Base-by-base conservation (phyloP, 305 asterid species). In the Fraxinus sp. region DNA sequence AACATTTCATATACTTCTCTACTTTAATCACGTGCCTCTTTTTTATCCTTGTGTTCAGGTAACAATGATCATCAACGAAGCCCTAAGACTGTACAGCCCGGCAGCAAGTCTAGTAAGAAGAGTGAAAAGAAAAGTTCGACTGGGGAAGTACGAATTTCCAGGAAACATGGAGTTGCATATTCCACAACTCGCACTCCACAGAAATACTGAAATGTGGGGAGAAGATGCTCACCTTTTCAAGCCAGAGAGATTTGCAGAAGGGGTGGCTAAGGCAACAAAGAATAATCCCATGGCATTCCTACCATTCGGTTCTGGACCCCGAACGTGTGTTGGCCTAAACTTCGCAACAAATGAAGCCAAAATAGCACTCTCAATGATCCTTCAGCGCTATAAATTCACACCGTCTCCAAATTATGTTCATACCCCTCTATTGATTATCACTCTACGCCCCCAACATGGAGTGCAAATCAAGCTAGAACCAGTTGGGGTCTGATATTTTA, bases 211-310 rank as follows among this genome's bases (percentile, higher is more conserved):
- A 16, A 76, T 90, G 7, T 92, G 95, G 97, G 96, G 97, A 14
- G 26, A 83, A 41, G 95, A 92, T 59, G 88, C 88, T 35, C 87
- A 80, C 24, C 82, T 88, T 7, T 91, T 89, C 86, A 88, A 86
- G 43, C 95, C 94, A 9, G 91, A 91, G 68, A 81, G 96, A 81
- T 93, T 92, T 75, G 85, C 86, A 52, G 85, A 86, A 70, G 97
- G 97, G 66, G 81, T 89, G 0, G 93, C 92, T n/a, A 76, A 80
- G 59, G 97, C 94, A 0, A 87, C 94, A 2, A 83, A 74, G 46
- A 80, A 87, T 64, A 87, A 85, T 70, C 77, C 92, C 1, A 79
- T 77, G 85, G 94, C 90, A 9, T 92, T 85, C 84, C 74, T 90
- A 20, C 90, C 93, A 0, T 92, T 92, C 7, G 92, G 97, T 0